Base-by-base conservation (phyloP, 176 grass and related monocot species). In the Eleusine indica region DNA sequence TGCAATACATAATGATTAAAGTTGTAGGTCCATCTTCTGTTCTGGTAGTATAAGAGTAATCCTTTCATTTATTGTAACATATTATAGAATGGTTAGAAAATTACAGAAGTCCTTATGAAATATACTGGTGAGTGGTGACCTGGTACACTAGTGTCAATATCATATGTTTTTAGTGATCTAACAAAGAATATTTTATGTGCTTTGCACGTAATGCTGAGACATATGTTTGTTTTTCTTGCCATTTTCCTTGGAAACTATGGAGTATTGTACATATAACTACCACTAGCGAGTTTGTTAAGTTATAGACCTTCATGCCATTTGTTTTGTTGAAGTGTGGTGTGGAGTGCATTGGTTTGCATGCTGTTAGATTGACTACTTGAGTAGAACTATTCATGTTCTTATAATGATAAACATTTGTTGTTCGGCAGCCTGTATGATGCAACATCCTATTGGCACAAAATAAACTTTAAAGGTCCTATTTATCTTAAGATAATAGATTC, bases 381-480 rank as follows among this genome's bases (percentile, higher is more conserved):
- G 25, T 82, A 90, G 62, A 16, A 86, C 52, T 82, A 40, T 73
- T 68, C 16, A 17, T 86, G 67, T 61, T 49, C 42, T 73, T 83
- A 51, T 78, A 62, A 78, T 32, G 47, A 21, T 65, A 79, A 41
- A 68, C 70, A 46, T 25, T 25, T 25, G 41, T 63, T 63, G 25
- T 63, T 29, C 7, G 9, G 1, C 60, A 8, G 2, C 60, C 60
- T 29, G 60, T 42, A 53, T 76, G 37, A 4, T 11, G 8, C 70
- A 63, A 62, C 16, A 54, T 68, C 13, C 37, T 7, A 65, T 86
- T 82, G 73, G 25, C 25, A 25, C 25, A 25, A 25, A 25, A 25
- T 25, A 25, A 25, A 25, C 25, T 25, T 25, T 25, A 25, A 25
- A 25, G 25, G 40, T 62, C 51, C 51, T 70, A 64, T 48, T 80